Base-by-base conservation (phyloP, 176 grass and related monocot genomes). In the Lolium multiflorum region DNA sequence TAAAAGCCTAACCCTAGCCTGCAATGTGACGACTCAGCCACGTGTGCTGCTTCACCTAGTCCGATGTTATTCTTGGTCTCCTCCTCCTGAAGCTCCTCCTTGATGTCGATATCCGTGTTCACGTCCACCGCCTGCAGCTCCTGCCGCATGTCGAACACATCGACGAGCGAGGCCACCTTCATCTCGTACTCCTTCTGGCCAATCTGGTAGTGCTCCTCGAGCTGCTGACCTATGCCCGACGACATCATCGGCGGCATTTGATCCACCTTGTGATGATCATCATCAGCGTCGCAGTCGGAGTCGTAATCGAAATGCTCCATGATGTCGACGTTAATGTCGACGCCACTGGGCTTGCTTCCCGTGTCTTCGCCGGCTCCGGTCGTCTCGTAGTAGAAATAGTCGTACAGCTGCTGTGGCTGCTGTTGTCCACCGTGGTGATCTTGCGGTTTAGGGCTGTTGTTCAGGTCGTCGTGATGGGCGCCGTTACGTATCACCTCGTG, bases 1-100 rank as follows among this genome's bases (percentile, higher is more conserved):
- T 26, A 92, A 63, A 92, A 88, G 18, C 86, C 82, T 89, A 89
- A 86, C 10, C 79, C 91, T 89, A 84, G 88, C 44, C 61, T 83
- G 91, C 91, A 92, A 56, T 87, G 69, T 3, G 84, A 92, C 1
- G 91, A 87, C 14, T 92, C 90, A 2, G 64, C 15, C 31, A 81
- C 47, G 14, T 82, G 79, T 26, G 73, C 10, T n/a, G 82, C 69
- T 51, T 77, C 52, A 28, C 14, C 39, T 28, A 63, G 37, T 31
- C 18, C 73, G 38, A 60, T 60, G 52, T 59, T 61, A 38, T 65
- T 79, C 21, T 81, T 82, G 11, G 37, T 35, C 6, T 58, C 24
- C 11, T 82, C 79, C 35, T 70, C 80, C 48, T 76, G 66, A 9
- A 81, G 82, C 24, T 81, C 68, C 37, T 62, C 55, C 41, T 84